These are phyloP conservation scores for Orbilia ellipsospora DNA, from an alignment of 2,329 filamentous ascomycete genomes.

Conservation along the genomic window DNA sequence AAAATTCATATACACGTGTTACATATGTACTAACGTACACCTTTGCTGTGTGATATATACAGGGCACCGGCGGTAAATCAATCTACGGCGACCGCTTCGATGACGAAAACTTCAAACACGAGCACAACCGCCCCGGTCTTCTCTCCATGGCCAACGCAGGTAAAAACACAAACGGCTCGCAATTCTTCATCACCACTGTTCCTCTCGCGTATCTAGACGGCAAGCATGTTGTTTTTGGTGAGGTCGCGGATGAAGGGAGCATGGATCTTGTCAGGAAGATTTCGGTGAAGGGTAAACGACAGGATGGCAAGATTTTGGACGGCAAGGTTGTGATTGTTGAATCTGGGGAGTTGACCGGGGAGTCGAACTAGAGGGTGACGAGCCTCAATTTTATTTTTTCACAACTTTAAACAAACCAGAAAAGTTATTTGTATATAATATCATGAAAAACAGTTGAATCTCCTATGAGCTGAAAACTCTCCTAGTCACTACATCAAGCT, in stretches of 20 bases:
- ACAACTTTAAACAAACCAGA: not conserved
- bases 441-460: slow-evolving; percentile 27
- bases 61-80: slow-evolving; percentile 92
- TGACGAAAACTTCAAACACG: slow-evolving; percentile 87
- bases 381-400: too few species aligned
- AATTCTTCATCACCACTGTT: slow-evolving; percentile 77
- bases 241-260: slow-evolving; percentile 69
- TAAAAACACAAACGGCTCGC: slow-evolving; percentile 86
- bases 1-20: too few species aligned
- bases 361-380: too few species aligned
- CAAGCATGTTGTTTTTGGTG: slow-evolving; percentile 86
- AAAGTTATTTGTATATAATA: slow-evolving; percentile 2
- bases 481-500: not conserved
- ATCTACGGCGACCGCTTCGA: slow-evolving; percentile 96
- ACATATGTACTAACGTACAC: too few species aligned
- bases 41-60: not conserved
- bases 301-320: slow-evolving; percentile 51
- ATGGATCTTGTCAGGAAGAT: slow-evolving; percentile 55
- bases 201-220: slow-evolving; percentile 69
- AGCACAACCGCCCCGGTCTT: slow-evolving; percentile 79
- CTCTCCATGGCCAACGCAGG: slow-evolving; percentile 97
- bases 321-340: slow-evolving; percentile 36
- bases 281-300: slow-evolving; percentile 46
- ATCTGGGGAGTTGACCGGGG: slow-evolving; percentile 11
- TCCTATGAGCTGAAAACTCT: not conserved